These are phyloP conservation scores for Trypanosoma rangeli DNA, from an alignment of 208 protist species.

Conservation along the genomic window DNA sequence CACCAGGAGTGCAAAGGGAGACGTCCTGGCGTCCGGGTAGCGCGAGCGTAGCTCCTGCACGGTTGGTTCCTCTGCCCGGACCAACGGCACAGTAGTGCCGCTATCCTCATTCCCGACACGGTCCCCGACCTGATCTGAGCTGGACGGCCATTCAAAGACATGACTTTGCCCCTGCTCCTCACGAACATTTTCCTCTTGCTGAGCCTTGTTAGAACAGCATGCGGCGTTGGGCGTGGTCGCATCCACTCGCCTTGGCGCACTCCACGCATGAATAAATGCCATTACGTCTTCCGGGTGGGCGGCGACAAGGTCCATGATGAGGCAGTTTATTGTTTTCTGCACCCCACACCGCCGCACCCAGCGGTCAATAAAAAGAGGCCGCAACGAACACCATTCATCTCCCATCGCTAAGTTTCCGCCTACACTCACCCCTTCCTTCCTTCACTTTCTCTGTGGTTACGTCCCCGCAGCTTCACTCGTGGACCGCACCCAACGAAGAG, in stretches of 20 bases:
- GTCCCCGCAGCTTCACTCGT: too few relatives aligned
- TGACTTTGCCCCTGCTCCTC: background rate
- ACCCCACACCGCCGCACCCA: slow-evolving; percentile 16
- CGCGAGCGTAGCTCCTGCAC: slow-evolving; percentile 5
- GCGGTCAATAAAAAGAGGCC: slow-evolving; percentile 8
- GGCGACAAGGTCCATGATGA: slow-evolving; percentile 18
- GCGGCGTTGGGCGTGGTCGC: too few relatives aligned
- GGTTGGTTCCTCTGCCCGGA: background rate
- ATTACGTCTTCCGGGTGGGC: slow-evolving; percentile 16
- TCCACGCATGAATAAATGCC: slow-evolving; percentile 27
- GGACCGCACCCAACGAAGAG: too few relatives aligned
- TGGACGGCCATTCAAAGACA: background rate
- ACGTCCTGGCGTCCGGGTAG: slow-evolving; percentile 7
- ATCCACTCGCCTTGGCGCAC: background rate
- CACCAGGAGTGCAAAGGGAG: slow-evolving; percentile 14
- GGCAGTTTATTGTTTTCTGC: slow-evolving; percentile 7
- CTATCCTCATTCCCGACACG: background rate
- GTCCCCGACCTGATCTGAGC: background rate
- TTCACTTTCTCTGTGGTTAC: too few relatives aligned
- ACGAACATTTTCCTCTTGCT: background rate
- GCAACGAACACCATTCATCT: background rate
- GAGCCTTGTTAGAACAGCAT: background rate
- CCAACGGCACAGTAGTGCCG: background rate
- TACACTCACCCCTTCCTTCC: background rate
- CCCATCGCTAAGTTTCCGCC: background rate